These are phyloP conservation scores for Baeospora myosura DNA, from an alignment of 1,284 basidiomycete species.

Conservation along the genomic window DNA sequence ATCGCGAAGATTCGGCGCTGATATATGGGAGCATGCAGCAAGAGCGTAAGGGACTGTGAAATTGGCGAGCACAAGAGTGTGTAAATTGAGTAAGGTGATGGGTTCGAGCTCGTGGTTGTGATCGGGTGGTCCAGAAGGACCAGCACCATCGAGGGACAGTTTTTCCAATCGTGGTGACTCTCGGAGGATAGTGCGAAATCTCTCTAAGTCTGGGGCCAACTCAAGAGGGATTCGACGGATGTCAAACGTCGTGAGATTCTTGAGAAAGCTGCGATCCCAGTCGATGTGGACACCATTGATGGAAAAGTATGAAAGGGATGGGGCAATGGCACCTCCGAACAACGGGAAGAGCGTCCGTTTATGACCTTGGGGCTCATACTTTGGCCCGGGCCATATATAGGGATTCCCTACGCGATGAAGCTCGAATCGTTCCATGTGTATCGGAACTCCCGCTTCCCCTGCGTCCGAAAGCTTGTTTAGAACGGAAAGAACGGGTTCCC, in stretches of 20 bases:
- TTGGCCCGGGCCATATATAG: conserved; percentile 35
- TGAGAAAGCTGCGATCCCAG: conserved; percentile 38
- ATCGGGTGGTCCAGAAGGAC: conserved; percentile 32
- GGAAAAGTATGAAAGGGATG: conserved; percentile 37
- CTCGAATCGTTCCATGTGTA: conserved; percentile 47
- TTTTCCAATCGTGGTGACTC: conserved; percentile 41
- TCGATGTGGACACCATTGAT: conserved; percentile 51
- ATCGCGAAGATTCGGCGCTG: conserved; percentile 45
- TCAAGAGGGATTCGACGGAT: conserved; percentile 48
- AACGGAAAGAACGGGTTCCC: conserved; percentile 41
- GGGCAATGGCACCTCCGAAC: conserved; percentile 37
- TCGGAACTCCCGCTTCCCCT: conserved; percentile 25
- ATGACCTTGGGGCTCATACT: conserved; percentile 25
- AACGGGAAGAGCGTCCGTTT: conserved; percentile 30
- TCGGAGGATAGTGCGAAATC: conserved; percentile 45
- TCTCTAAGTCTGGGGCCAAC: conserved; percentile 35
- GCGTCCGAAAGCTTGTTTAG: conserved; percentile 38
- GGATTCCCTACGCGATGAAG: conserved; percentile 45
- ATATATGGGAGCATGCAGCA: conserved; percentile 37
- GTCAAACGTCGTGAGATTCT: conserved; percentile 52
- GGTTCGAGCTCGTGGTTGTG: conserved; percentile 21
- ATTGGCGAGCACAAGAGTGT: conserved; percentile 46
- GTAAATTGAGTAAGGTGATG: conserved; percentile 38
- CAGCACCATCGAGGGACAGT: conserved; percentile 51
- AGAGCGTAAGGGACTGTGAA: conserved; percentile 38